Conservation (phyloP, 371 early-diverging fungal species). For the Batkoa obscura region DNA sequence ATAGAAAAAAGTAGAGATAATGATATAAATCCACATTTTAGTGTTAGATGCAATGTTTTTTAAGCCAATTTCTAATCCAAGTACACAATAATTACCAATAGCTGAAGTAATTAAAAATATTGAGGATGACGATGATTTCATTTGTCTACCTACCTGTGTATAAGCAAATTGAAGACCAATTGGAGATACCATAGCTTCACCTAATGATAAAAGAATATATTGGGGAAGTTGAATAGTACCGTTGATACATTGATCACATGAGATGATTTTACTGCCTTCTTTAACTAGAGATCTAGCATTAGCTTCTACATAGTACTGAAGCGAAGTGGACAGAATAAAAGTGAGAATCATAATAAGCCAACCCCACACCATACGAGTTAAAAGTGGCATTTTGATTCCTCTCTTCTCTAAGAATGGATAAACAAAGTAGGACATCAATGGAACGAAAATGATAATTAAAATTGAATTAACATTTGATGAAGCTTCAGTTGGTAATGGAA, state of each 20-base stretch:
- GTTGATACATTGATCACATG: constrained; percentile 9
- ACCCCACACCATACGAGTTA: not conserved
- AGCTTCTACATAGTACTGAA: constrained; percentile 1
- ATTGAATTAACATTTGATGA: not conserved
- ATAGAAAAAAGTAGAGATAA: not conserved
- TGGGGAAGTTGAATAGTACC: constrained; percentile 25
- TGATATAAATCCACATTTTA: not conserved
- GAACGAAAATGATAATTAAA: constrained; percentile 1
- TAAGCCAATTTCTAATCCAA: not conserved
- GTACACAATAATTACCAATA: constrained; percentile 9
- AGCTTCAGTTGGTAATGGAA: constrained; percentile 1
- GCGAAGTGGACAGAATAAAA: not conserved
- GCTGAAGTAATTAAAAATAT: constrained; percentile 18
- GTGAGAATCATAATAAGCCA: not conserved
- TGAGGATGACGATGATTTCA: constrained; percentile 12
- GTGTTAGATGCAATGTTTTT: not conserved
- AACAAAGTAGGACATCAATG: not conserved
- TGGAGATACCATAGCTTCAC: constrained; percentile 31
- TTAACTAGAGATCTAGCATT: not conserved
- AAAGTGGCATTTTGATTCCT: not conserved
- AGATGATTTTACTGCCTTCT: not conserved
- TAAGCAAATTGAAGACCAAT: constrained; percentile 28
- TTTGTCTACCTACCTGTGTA: constrained; percentile 3
- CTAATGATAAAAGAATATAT: constrained; percentile 30
- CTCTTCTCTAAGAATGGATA: constrained; percentile 8